These are phyloP conservation scores for Tulasnella sp. DNA, from an alignment of 768 basidiomycete species.

Conservation along the genomic window DNA sequence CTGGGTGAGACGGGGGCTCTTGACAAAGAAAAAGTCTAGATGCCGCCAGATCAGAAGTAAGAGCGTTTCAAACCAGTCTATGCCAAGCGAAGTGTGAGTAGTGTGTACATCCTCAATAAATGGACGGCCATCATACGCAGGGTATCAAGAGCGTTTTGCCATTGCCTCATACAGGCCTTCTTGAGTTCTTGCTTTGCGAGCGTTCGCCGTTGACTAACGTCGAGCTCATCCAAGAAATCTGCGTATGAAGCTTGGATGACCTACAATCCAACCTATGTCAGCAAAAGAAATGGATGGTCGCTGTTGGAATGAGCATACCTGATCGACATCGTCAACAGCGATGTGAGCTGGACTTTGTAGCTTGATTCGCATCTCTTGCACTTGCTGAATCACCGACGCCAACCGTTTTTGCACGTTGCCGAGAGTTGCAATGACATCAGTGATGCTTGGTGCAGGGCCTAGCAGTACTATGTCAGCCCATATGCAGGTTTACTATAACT, in stretches of 20 bases:
- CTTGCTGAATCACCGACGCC: slow-evolving; percentile 49
- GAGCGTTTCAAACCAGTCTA: slow-evolving; percentile 67
- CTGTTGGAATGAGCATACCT: slow-evolving; percentile 36
- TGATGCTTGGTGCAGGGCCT: slow-evolving; percentile 70
- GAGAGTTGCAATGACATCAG: slow-evolving; percentile 60
- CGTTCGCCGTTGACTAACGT: slow-evolving; percentile 56
- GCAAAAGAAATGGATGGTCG: background rate
- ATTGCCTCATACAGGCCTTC: slow-evolving; percentile 29
- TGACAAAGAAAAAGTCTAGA: slow-evolving; percentile 45
- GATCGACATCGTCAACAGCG: slow-evolving; percentile 56
- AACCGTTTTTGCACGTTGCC: slow-evolving; percentile 54
- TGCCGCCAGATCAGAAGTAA: slow-evolving; percentile 76
- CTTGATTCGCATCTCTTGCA: slow-evolving; percentile 57
- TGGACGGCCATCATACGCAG: slow-evolving; percentile 6
- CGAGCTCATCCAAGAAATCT: slow-evolving; percentile 52
- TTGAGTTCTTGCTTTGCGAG: slow-evolving; percentile 54
- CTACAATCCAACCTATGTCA: slow-evolving; percentile 35
- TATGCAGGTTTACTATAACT: background rate
- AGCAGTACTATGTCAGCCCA: background rate
- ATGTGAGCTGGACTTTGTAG: slow-evolving; percentile 62
- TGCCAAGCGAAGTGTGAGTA: background rate
- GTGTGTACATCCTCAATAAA: background rate
- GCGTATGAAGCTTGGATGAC: slow-evolving; percentile 30
- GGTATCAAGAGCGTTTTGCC: slow-evolving; percentile 6
- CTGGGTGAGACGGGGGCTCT: background rate